Evolutionary conservation across 305 asterid genomes (phyloP).

Genomic region (Solanum hybrid): DNA sequence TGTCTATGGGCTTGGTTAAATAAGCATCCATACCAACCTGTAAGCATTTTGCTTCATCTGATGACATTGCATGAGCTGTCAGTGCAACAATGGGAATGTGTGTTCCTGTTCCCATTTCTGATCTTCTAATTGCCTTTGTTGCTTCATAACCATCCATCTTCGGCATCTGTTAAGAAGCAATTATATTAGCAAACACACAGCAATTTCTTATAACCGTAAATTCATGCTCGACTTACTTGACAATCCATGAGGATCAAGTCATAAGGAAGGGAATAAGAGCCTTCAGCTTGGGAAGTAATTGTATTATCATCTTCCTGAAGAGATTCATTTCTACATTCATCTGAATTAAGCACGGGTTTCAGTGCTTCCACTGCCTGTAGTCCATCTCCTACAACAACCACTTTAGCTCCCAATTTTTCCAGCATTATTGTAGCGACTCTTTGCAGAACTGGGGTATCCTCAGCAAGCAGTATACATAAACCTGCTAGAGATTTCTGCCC

Average conservation of each 20-base stretch:
- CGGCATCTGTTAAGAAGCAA: conserved; percentile 54
- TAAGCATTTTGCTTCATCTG: conserved; percentile 80
- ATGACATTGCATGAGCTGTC: conserved; percentile 96
- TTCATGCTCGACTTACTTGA: conserved; percentile 50
- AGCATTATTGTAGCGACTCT: conserved; percentile 88
- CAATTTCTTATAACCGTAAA: not conserved
- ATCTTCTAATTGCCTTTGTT: conserved; percentile 67
- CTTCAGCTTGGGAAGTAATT: not conserved
- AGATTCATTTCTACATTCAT: conserved; percentile 15
- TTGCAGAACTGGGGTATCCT: conserved; percentile 82
- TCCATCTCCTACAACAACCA: conserved; percentile 77
- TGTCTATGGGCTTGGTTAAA: conserved; percentile 78
- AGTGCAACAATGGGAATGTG: conserved; percentile 89
- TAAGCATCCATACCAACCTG: conserved; percentile 98
- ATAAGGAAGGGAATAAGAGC: conserved; percentile 23
- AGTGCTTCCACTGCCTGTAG: conserved; percentile 68
- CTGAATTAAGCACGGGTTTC: conserved; percentile 14
- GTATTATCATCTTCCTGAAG: conserved; percentile 17
- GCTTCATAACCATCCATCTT: conserved; percentile 98
- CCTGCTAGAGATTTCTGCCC: conserved; percentile 49
- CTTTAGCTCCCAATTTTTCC: conserved; percentile 80
- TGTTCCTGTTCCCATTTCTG: conserved; percentile 42
- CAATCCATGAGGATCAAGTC: conserved; percentile 95
- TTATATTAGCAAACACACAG: not conserved
- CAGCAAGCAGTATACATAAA: conserved; percentile 69